Conservation (phyloP, 352 stramenopile genomes). For the Plasmopara muralis region DNA sequence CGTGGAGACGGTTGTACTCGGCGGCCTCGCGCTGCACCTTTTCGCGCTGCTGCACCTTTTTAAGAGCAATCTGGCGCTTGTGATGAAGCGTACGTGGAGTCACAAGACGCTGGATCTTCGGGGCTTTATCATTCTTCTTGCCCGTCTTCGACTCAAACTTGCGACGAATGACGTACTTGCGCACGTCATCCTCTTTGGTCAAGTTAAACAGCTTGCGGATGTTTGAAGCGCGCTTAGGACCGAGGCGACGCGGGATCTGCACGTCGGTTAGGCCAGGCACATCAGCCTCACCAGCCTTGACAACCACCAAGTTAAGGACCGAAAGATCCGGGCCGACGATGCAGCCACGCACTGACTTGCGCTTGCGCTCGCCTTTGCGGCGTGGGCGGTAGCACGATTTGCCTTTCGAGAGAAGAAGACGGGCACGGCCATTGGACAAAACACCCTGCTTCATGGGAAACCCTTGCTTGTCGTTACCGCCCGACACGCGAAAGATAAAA, state of each 20-base stretch:
- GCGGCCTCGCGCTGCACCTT: constrained; percentile 92
- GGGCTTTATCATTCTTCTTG: constrained; percentile 97
- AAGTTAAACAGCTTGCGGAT: constrained; percentile 99
- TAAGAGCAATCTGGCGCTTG: constrained; percentile 87
- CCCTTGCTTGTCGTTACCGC: constrained; percentile 99
- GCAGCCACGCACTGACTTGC: constrained; percentile 99
- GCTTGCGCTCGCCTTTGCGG: constrained; percentile 96
- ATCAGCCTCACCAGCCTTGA: constrained; percentile 95
- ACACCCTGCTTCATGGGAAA: constrained; percentile 99
- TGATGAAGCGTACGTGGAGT: constrained; percentile 96
- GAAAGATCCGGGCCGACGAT: constrained; percentile 99
- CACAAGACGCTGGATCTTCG: constrained; percentile 99
- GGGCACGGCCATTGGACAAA: constrained; percentile 97
- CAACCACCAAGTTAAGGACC: constrained; percentile 98
- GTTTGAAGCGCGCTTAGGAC: constrained; percentile 99
- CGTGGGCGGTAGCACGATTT: constrained; percentile 95
- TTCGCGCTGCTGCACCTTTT: constrained; percentile 83
- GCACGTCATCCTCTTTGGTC: constrained; percentile 99
- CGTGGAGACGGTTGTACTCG: constrained; percentile 97
- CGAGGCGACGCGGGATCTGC: constrained; percentile 93
- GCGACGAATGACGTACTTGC: constrained; percentile 98
- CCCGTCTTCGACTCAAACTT: constrained; percentile 99
- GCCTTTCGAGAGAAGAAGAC: constrained; percentile 97
- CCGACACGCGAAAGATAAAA: constrained; percentile 98
- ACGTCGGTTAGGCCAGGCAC: constrained; percentile 97